These are phyloP conservation scores for Dictyostelium firmibasis DNA, from an alignment of 78 protist genomes.

Conservation along the genomic window DNA sequence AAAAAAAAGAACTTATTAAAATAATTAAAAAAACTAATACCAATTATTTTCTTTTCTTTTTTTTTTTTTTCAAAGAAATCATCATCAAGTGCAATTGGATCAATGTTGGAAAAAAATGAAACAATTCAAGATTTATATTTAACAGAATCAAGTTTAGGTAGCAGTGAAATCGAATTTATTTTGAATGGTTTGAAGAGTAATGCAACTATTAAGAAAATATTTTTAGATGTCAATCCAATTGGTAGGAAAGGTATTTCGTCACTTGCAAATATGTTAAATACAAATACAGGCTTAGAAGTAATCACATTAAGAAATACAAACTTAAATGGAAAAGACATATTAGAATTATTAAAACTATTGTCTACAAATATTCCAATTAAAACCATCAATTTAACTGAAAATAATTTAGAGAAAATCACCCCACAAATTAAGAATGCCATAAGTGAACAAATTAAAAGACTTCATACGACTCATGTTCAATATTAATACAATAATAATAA, in stretches of 20 bases:
- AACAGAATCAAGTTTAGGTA: slow-evolving; percentile 1
- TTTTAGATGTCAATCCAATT: slow-evolving; percentile 51
- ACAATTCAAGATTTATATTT: slow-evolving; percentile 31
- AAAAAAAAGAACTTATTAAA: not conserved
- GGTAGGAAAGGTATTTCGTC: slow-evolving; percentile 36
- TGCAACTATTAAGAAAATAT: not conserved
- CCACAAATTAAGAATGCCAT: not conserved
- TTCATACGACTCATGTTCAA: not conserved
- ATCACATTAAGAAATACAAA: slow-evolving; percentile 36
- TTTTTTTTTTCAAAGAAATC: slow-evolving; percentile 12
- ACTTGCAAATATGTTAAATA: not conserved
- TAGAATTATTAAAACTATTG: slow-evolving; percentile 30
- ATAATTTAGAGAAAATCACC: not conserved
- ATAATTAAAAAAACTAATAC: not conserved
- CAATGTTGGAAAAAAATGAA: not conserved
- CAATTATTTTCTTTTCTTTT: not conserved
- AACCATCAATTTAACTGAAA: slow-evolving; percentile 36
- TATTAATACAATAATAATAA: slow-evolving; percentile 5
- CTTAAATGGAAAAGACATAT: slow-evolving; percentile 18
- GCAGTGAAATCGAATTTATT: not conserved
- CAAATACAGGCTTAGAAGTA: slow-evolving; percentile 19
- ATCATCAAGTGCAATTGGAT: not conserved
- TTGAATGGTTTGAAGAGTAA: slow-evolving; percentile 17
- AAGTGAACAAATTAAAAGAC: slow-evolving; percentile 5
- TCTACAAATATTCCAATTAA: slow-evolving; percentile 13